Base-by-base conservation (phyloP, 1,139 yeast species). In the Kurtzmaniella natalensis region DNA sequence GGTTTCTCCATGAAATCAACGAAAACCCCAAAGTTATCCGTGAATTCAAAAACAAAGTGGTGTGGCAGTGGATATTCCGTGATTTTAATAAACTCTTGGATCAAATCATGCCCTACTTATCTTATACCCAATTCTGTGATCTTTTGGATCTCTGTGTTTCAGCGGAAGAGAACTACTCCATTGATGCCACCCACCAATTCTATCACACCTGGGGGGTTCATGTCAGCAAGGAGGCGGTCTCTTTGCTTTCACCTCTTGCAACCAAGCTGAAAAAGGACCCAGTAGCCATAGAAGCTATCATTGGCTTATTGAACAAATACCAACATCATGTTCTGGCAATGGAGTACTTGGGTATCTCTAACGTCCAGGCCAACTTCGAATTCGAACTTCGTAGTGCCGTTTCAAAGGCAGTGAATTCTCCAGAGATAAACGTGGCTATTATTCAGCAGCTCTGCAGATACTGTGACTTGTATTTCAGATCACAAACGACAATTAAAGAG, bases 1-100 rank as follows among this genome's bases (percentile, higher is more conserved):
- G 31, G 3, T 44, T 47, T 30, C 42, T 50, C 26, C 21, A 31
- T 22, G 42, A 44, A 1, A 51, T 65, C 38, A 61, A 61, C 1
- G 52, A 48, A n/a, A 28, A 50, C 2, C 38, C 37, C 8, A 35
- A 33, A 7, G 13, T 15, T 5, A 18, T 29, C 15, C 36, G 24
- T 10, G 40, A 40, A 1, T 39, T 64, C 18, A 38, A 52, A 14
- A 28, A 37, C 9, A 49, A 50, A 30, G 44, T 64, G 15, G 54
- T 53, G 22, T 66, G 71, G 71, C 37, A 29, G 11, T 44, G 55
- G 31, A 45, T 65, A 1, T 62, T 65, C 32, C 40, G 39, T 6
- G 55, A 61, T 32, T 58, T 62, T 27, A 47, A 42, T 26, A 35
- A 38, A 5, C 37, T 55, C 3, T 37, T 60, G 5, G 24, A 39